A percentile compares a stretch with the other conserved stretches of the same genome.
phyloP scores from a whole-genome alignment of 2,329 filamentous ascomycete species.

The Sphaerulina vaccinii region DNA sequence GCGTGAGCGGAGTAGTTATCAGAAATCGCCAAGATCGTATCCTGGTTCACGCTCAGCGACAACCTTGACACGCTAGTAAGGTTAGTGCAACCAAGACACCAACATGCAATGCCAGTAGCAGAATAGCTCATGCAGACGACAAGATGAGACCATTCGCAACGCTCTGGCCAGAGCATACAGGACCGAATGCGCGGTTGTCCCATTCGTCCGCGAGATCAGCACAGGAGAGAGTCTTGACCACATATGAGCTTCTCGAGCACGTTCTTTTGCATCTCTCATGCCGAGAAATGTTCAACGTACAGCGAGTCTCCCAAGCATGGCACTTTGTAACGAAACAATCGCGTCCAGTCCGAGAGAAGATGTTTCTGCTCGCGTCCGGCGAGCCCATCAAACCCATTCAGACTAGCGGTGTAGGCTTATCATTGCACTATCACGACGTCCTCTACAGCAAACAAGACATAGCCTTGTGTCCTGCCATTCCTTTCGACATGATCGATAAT shows the following conservation, averaged over 20 bases:
- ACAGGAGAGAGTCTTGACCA: conserved; percentile 8
- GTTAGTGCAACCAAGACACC: not conserved
- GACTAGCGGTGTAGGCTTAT: not conserved
- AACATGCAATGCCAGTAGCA: not conserved
- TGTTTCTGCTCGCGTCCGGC: conserved; percentile 8
- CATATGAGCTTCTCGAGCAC: conserved; percentile 18
- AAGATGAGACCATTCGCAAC: conserved; percentile 1
- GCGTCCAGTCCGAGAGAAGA: conserved; percentile 6
- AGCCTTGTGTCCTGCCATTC: not conserved
- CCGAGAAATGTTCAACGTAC: conserved; percentile 8
- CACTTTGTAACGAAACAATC: conserved; percentile 11
- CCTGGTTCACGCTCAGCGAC: too few species aligned
- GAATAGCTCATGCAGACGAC: not conserved
- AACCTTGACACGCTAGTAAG: too few species aligned
- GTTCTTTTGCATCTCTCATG: conserved; percentile 11
- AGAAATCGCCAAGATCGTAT: too few species aligned
- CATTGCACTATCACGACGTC: too few species aligned
- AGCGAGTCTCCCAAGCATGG: conserved; percentile 12
- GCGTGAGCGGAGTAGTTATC: too few species aligned
- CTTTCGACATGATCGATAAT: too few species aligned
- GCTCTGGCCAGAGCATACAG: conserved; percentile 5
- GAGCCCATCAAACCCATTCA: not conserved
- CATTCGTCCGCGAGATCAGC: not conserved
- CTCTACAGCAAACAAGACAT: not conserved
- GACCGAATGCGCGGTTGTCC: too few species aligned